Evolutionary conservation across 257 asterid species (phyloP).

Genomic region (Euphrasia confusa): DNA sequence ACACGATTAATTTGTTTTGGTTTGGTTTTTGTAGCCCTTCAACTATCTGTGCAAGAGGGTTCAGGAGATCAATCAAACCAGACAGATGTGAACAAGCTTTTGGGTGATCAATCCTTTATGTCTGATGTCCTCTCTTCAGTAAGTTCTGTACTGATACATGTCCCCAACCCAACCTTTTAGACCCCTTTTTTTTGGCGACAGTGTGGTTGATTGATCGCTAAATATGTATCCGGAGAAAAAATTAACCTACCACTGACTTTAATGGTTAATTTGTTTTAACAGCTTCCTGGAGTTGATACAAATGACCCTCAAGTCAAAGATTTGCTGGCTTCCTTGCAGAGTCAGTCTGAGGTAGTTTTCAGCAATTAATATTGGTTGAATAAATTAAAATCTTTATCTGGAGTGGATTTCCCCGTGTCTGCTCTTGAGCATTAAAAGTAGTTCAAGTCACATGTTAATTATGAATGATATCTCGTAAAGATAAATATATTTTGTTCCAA

Average conservation of each 20-base stretch:
- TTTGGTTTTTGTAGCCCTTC: conserved; percentile 65
- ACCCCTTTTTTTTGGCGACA: not conserved
- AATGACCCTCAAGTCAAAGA: conserved; percentile 87
- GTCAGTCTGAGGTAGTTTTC: conserved; percentile 75
- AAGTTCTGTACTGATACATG: conserved; percentile 27
- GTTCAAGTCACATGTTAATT: not conserved
- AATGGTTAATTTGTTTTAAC: conserved; percentile 28
- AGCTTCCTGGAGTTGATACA: conserved; percentile 99
- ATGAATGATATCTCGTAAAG: no score
- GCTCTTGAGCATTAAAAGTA: not conserved
- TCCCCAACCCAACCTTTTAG: no score
- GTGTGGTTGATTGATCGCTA: conserved; percentile 2
- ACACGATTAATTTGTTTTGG: not conserved
- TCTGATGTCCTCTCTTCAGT: conserved; percentile 76
- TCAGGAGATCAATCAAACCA: conserved; percentile 54
- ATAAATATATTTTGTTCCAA: not conserved
- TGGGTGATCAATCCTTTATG: conserved; percentile 69
- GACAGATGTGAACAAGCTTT: conserved; percentile 66
- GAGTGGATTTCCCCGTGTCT: not conserved
- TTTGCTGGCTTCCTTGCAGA: conserved; percentile 90
- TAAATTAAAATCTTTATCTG: not conserved
- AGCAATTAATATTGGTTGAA: conserved; percentile 12
- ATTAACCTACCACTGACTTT: not conserved
- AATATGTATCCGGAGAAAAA: not conserved
- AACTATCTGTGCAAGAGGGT: conserved; percentile 80